phyloP scores from a whole-genome alignment of 2,329 filamentous ascomycete genomes.

The Magnaporthiopsis poae region DNA sequence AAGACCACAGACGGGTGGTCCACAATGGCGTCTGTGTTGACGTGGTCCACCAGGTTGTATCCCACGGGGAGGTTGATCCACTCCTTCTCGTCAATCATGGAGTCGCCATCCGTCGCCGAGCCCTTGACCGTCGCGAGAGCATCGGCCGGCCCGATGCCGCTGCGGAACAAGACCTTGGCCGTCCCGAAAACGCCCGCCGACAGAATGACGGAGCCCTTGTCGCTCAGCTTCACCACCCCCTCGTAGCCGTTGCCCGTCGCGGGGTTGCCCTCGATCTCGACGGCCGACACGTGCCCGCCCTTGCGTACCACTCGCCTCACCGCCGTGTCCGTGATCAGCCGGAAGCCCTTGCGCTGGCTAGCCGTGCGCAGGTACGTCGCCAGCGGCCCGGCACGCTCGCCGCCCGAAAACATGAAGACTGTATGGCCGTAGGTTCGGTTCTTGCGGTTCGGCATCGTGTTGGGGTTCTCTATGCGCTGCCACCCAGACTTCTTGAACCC shows the following conservation, averaged over 20 bases:
- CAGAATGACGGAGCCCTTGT: slow-evolving; percentile 55
- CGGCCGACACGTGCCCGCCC: slow-evolving; percentile 47
- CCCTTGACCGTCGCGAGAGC: slow-evolving; percentile 43
- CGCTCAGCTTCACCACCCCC: slow-evolving; percentile 51
- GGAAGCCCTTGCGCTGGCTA: slow-evolving; percentile 47
- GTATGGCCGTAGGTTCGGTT: slow-evolving; percentile 51
- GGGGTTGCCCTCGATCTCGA: slow-evolving; percentile 47
- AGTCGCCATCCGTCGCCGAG: slow-evolving; percentile 37
- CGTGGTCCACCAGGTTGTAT: slow-evolving; percentile 48
- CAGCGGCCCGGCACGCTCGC: slow-evolving; percentile 54
- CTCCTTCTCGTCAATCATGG: slow-evolving; percentile 37
- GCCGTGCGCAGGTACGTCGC: slow-evolving; percentile 54
- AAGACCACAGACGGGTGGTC: slow-evolving; percentile 38
- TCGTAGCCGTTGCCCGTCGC: slow-evolving; percentile 40
- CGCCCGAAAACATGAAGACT: slow-evolving; percentile 53
- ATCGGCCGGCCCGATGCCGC: slow-evolving; percentile 55
- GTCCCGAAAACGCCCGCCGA: slow-evolving; percentile 62
- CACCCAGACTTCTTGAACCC: slow-evolving; percentile 53
- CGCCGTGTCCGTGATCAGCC: slow-evolving; percentile 49
- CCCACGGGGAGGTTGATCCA: slow-evolving; percentile 53
- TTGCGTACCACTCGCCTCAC: slow-evolving; percentile 50
- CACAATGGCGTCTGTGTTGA: slow-evolving; percentile 39
- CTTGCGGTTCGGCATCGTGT: slow-evolving; percentile 47
- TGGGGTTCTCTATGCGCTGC: slow-evolving; percentile 45
- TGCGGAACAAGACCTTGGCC: slow-evolving; percentile 57